These are phyloP conservation scores for Diaporthe sp. DNA, from an alignment of 2,329 filamentous ascomycete species.

Conservation along the genomic window DNA sequence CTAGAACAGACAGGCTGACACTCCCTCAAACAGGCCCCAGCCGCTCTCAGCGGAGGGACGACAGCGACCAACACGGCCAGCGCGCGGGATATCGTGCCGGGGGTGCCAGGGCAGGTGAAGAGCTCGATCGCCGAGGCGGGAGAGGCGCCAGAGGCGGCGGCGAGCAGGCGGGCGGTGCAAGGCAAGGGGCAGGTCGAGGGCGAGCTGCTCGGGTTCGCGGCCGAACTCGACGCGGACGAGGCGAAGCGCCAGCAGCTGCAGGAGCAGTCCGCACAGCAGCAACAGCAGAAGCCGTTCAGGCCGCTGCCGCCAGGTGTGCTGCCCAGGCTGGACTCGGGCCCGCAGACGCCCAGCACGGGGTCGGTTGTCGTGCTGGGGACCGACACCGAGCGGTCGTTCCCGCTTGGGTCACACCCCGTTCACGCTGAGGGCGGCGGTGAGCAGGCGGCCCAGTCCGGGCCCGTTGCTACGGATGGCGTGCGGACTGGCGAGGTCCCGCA, in stretches of 20 bases:
- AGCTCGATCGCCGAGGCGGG: slow-evolving; percentile 71
- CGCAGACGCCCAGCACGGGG: slow-evolving; percentile 29
- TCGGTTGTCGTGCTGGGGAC: slow-evolving; percentile 22
- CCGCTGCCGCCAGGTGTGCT: neutral
- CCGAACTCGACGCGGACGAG: slow-evolving; percentile 45
- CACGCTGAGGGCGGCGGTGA: neutral
- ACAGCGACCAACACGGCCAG: neutral
- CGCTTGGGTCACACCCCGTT: slow-evolving; percentile 14
- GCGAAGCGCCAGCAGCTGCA: neutral
- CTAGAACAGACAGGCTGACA: no score
- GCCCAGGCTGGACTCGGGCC: slow-evolving; percentile 2
- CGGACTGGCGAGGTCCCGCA: neutral
- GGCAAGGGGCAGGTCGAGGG: slow-evolving; percentile 82
- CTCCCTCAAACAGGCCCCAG: slow-evolving; percentile 2
- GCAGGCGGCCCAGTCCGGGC: neutral
- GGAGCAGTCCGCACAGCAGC: neutral
- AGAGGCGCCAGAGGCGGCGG: slow-evolving; percentile 77
- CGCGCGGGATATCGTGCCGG: slow-evolving; percentile 56
- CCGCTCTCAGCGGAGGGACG: neutral
- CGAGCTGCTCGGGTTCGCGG: slow-evolving; percentile 76
- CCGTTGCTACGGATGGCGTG: neutral
- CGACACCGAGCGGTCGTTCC: slow-evolving; percentile 32
- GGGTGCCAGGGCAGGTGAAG: slow-evolving; percentile 69
- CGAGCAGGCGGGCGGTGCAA: slow-evolving; percentile 76
- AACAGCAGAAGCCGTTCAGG: neutral